Conservation (phyloP, 1,139 yeast species). For the Pichia cactophila region DNA sequence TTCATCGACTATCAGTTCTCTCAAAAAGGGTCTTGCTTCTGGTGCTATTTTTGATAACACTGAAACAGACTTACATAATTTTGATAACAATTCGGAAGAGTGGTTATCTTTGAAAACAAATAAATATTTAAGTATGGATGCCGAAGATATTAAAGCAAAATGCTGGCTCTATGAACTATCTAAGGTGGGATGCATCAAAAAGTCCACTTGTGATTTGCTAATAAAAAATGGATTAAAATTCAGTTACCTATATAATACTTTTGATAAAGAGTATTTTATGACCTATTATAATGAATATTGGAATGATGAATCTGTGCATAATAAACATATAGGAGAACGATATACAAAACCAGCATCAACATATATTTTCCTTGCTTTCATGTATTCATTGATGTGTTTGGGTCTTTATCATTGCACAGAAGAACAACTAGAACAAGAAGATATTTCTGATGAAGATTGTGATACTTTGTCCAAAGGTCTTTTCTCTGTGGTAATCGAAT, state of each 20-base stretch:
- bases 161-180: constrained; percentile 24
- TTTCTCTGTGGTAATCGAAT: constrained; percentile 30
- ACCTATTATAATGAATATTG: constrained; percentile 23
- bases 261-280: constrained; percentile 17
- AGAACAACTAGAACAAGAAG: constrained; percentile 19
- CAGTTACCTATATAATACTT: constrained; percentile 17
- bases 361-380: constrained; percentile 30
- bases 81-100: constrained; percentile 24
- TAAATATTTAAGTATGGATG: constrained; percentile 5
- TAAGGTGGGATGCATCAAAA: constrained; percentile 15
- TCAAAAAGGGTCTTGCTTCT: constrained; percentile 20
- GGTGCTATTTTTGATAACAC: constrained; percentile 17
- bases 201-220: constrained; percentile 19
- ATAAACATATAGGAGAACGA: constrained; percentile 19
- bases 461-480: constrained; percentile 27
- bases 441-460: constrained; percentile 21
- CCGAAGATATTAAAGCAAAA: constrained; percentile 19
- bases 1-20: constrained; percentile 20
- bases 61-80: constrained; percentile 5
- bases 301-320: constrained; percentile 14
- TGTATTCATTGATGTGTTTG: constrained; percentile 30
- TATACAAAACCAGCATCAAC: constrained; percentile 18
- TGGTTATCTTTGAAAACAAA: constrained; percentile 19
- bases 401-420: constrained; percentile 30
- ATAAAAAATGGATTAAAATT: constrained; percentile 17